Conservation (phyloP, 148 eudicot genomes). For the Diospyros kaki region DNA sequence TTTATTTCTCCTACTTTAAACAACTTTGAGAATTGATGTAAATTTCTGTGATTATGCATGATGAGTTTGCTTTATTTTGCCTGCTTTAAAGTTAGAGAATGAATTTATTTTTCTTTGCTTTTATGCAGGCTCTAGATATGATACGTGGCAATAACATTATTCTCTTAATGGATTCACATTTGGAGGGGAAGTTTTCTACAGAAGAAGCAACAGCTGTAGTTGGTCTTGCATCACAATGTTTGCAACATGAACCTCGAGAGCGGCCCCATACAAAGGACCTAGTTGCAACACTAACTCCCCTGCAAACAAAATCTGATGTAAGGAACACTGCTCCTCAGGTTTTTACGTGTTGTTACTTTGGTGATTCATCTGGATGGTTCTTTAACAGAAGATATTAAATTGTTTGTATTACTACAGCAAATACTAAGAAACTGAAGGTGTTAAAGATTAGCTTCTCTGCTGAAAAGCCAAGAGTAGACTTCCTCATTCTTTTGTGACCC, state of each 20-base stretch:
- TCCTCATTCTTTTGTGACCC: no score
- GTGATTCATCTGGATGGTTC: background rate
- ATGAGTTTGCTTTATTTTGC: background rate
- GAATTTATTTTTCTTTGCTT: slow-evolving; percentile 3
- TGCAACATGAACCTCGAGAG: slow-evolving; percentile 70
- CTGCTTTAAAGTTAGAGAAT: background rate
- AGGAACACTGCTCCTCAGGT: slow-evolving; percentile 12
- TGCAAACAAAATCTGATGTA: slow-evolving; percentile 49
- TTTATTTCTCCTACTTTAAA: background rate
- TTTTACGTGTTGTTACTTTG: background rate
- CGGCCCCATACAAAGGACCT: slow-evolving; percentile 55
- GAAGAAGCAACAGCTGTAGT: slow-evolving; percentile 38
- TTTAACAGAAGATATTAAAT: background rate
- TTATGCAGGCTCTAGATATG: slow-evolving; percentile 62
- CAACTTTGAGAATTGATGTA: no score
- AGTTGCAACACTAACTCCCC: slow-evolving; percentile 47
- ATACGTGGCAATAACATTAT: slow-evolving; percentile 55
- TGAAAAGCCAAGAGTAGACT: background rate
- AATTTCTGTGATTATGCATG: background rate
- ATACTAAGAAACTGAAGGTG: background rate
- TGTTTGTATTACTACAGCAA: background rate
- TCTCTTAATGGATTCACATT: slow-evolving; percentile 31
- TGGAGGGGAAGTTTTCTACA: slow-evolving; percentile 32
- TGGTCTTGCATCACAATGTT: slow-evolving; percentile 56
- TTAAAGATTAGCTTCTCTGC: background rate